Conservation (phyloP, 345 rosid genomes). For the Hibiscus trionum region DNA sequence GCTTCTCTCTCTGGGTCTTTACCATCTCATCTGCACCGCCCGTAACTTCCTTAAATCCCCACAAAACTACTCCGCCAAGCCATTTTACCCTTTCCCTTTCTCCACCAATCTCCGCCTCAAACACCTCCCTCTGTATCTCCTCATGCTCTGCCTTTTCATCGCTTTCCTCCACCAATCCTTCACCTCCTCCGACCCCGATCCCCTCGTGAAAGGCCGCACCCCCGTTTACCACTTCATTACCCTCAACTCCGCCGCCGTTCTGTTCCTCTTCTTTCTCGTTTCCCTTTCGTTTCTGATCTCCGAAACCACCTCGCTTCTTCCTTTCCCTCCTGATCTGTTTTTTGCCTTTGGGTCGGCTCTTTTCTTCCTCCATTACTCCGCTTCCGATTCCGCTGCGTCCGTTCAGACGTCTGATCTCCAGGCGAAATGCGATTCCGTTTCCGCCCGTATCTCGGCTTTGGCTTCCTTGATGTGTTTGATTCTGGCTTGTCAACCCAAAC, state of each 20-base stretch:
- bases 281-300: slow-evolving; percentile 54
- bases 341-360: slow-evolving; percentile 72
- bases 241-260: slow-evolving; percentile 69
- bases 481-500: slow-evolving; percentile 58
- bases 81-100: slow-evolving; percentile 50
- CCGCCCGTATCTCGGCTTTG: slow-evolving; percentile 54
- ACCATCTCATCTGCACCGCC: slow-evolving; percentile 63
- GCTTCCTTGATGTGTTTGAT: slow-evolving; percentile 53
- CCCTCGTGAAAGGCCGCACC: slow-evolving; percentile 71
- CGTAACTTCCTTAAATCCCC: slow-evolving; percentile 61
- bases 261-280: slow-evolving; percentile 77
- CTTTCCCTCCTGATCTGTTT: slow-evolving; percentile 70
- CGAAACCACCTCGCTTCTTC: slow-evolving; percentile 48
- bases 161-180: slow-evolving; percentile 58
- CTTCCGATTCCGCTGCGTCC: slow-evolving; percentile 52
- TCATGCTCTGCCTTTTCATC: slow-evolving; percentile 44
- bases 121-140: slow-evolving; percentile 35
- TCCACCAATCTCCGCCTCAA: slow-evolving; percentile 33
- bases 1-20: slow-evolving; percentile 57
- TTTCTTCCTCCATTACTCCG: slow-evolving; percentile 66
- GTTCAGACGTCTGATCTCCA: slow-evolving; percentile 79
- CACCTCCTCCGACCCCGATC: slow-evolving; percentile 63
- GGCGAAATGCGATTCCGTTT: slow-evolving; percentile 66
- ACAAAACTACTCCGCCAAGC: slow-evolving; percentile 69
- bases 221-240: slow-evolving; percentile 82